These are phyloP conservation scores for Fragosphaeria purpurea DNA, from an alignment of 2,329 filamentous ascomycete species.

Conservation along the genomic window DNA sequence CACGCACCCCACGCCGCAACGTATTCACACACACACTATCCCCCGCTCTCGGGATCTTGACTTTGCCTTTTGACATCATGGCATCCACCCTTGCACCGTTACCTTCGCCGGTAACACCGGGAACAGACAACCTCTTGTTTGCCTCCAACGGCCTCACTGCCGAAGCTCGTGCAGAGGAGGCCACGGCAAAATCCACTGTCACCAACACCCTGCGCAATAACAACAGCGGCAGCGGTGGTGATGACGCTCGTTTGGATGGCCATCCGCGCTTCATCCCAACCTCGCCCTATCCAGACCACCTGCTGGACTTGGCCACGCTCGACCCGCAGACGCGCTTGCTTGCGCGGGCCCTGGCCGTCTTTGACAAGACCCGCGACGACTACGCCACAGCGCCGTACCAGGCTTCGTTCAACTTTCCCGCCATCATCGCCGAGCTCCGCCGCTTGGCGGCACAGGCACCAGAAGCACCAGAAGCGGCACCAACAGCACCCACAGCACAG, in stretches of 20 bases:
- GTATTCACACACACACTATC: too few relatives aligned
- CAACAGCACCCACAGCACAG: too few relatives aligned
- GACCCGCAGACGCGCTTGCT: slow-evolving; percentile 58
- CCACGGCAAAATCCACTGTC: not conserved
- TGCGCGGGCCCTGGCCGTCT: slow-evolving; percentile 56
- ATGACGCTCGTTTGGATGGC: not conserved
- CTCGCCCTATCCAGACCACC: slow-evolving; percentile 68
- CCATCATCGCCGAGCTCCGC: slow-evolving; percentile 49
- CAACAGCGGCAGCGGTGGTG: not conserved
- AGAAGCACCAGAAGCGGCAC: slow-evolving; percentile 18
- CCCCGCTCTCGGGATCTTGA: too few relatives aligned
- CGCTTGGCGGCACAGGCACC: slow-evolving; percentile 31
- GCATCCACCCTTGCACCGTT: too few relatives aligned
- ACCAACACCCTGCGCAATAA: not conserved
- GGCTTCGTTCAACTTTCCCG: slow-evolving; percentile 66
- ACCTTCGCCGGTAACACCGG: not conserved
- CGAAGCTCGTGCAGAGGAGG: not conserved
- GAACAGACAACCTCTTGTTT: not conserved
- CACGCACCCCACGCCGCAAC: not conserved
- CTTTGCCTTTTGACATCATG: too few relatives aligned
- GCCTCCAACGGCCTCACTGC: too few relatives aligned
- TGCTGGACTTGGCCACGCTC: slow-evolving; percentile 61
- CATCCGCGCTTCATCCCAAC: slow-evolving; percentile 40
- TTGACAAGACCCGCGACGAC: slow-evolving; percentile 53
- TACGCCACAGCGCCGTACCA: slow-evolving; percentile 70